A percentile compares a stretch with the other conserved stretches of the same genome.
These are phyloP conservation scores for Talaromyces proteolyticus DNA, from an alignment of 495 filamentous ascomycete genomes.

Conservation along the genomic window DNA sequence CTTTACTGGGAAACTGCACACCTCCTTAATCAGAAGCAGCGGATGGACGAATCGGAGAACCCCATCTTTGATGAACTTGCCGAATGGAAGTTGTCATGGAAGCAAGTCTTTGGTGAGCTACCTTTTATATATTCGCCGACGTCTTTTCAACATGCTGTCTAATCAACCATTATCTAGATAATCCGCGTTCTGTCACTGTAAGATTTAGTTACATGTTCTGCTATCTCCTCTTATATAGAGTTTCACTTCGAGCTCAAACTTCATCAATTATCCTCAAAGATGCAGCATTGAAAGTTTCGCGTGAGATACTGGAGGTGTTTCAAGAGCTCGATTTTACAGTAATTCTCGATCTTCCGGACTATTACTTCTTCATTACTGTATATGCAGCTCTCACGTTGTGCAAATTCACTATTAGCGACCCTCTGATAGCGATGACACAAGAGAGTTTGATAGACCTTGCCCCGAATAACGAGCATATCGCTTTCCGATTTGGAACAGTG, in stretches of 20 bases:
- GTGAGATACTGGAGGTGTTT: neutral
- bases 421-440: constrained; percentile 31
- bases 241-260: neutral
- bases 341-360: constrained; percentile 28
- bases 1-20: constrained; percentile 26
- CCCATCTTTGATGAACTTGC: neutral
- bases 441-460: constrained; percentile 30
- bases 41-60: constrained; percentile 21
- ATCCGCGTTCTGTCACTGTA: neutral
- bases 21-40: constrained; percentile 21
- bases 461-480: constrained; percentile 30
- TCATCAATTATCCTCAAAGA: neutral
- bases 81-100: neutral
- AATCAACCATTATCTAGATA: neutral
- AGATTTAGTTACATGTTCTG: constrained; percentile 1
- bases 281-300: neutral
- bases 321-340: neutral
- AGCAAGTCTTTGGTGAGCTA: neutral
- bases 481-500: constrained; percentile 20
- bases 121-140: neutral
- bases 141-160: neutral
- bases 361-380: constrained; percentile 31
- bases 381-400: constrained; percentile 37
- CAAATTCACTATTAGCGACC: constrained; percentile 30
- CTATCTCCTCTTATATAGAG: constrained; percentile 1